These are phyloP conservation scores for Monilinia aucupariae DNA, from an alignment of 2,329 filamentous ascomycete species.

Conservation along the genomic window DNA sequence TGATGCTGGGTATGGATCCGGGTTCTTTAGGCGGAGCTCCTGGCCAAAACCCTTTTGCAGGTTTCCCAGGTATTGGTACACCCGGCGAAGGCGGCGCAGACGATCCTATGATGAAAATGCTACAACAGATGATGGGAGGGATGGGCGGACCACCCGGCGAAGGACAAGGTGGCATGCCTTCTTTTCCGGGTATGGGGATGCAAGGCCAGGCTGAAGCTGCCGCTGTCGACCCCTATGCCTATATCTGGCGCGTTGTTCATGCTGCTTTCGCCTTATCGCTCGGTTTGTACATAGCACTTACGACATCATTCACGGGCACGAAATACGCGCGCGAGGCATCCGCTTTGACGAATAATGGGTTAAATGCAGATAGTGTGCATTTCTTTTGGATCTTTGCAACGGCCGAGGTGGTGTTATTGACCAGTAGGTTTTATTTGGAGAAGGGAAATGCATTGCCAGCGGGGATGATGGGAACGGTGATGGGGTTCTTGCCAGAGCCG, in stretches of 20 bases:
- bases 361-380: constrained; percentile 41
- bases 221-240: constrained; percentile 41
- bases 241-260: constrained; percentile 69
- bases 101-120: constrained; percentile 70
- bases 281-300: constrained; percentile 63
- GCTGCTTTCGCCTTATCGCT: constrained; percentile 65
- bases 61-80: constrained; percentile 29
- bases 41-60: constrained; percentile 14
- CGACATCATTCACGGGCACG: constrained; percentile 64
- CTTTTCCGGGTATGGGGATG: constrained; percentile 32
- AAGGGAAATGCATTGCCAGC: constrained; percentile 49
- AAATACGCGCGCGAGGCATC: constrained; percentile 41
- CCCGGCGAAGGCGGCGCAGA: constrained; percentile 34
- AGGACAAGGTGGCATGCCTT: constrained; percentile 33
- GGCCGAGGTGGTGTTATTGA: constrained; percentile 66
- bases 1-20: constrained; percentile 56
- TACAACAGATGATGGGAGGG: constrained; percentile 63
- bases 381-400: constrained; percentile 82
- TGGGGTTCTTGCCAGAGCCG: constrained; percentile 60
- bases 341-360: constrained; percentile 17
- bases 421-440: constrained; percentile 65
- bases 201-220: constrained; percentile 28
- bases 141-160: constrained; percentile 39
- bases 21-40: constrained; percentile 24
- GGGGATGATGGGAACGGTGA: constrained; percentile 59